Percentiles rank a stretch among this genome's conserved stretches.
Conservation (phyloP, 805 yeast genomes). For the Zygotorulaspora sp. region DNA sequence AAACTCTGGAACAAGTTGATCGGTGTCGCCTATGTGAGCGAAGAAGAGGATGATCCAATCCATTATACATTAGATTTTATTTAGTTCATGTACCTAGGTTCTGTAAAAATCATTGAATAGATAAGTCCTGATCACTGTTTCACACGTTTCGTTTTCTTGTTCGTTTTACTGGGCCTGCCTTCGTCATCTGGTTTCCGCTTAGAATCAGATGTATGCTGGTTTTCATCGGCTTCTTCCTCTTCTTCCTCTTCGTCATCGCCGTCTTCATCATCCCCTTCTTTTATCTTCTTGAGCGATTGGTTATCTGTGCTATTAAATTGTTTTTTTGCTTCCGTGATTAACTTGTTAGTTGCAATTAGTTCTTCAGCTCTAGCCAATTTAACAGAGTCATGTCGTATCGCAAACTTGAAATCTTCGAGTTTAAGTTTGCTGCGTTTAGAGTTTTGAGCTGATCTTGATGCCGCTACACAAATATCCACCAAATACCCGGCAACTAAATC, state of each 20-base stretch:
- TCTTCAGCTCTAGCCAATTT: slow-evolving; percentile 70
- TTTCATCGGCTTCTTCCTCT: slow-evolving; percentile 20
- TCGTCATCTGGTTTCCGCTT: slow-evolving; percentile 6
- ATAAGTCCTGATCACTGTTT: no score
- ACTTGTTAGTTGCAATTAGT: slow-evolving; percentile 53
- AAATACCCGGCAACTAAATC: slow-evolving; percentile 63
- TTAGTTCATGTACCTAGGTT: no score
- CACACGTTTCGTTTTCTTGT: slow-evolving; percentile 1
- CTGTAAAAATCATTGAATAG: not conserved
- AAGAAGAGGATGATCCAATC: slow-evolving; percentile 22
- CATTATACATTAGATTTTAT: slow-evolving; percentile 23
- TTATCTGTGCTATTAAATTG: slow-evolving; percentile 62
- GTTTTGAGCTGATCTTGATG: slow-evolving; percentile 46
- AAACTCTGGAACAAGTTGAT: slow-evolving; percentile 70
- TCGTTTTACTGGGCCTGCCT: slow-evolving; percentile 7
- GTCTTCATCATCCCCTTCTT: slow-evolving; percentile 29
- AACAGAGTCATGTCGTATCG: slow-evolving; percentile 57
- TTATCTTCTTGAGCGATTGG: slow-evolving; percentile 33
- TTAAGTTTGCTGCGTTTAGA: slow-evolving; percentile 57
- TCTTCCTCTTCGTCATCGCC: slow-evolving; percentile 28
- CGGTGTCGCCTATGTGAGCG: slow-evolving; percentile 44
- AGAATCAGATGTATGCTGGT: slow-evolving; percentile 4
- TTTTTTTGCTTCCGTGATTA: slow-evolving; percentile 61
- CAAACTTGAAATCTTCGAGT: slow-evolving; percentile 70
- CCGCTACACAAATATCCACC: slow-evolving; percentile 55